Percentiles rank a stretch among this genome's conserved stretches.
Conservation (phyloP, 768 basidiomycete genomes). For the Agaricus subrufescens region DNA sequence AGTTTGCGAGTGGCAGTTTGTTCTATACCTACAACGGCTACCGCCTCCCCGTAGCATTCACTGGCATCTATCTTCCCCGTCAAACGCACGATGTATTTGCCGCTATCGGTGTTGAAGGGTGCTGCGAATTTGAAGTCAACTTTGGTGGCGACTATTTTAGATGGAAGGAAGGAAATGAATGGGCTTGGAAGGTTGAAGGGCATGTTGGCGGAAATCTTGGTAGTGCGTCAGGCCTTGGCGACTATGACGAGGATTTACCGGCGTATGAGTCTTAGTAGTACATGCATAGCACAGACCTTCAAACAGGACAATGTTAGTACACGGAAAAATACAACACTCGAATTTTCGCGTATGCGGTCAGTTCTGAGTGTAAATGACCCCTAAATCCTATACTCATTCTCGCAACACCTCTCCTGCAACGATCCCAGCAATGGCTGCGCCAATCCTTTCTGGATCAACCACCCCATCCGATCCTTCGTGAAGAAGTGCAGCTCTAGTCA, state of each 20-base stretch:
- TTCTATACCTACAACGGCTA: slow-evolving; percentile 66
- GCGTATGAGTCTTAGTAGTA: slow-evolving; percentile 20
- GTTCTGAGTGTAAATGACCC: not conserved
- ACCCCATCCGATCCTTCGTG: not conserved
- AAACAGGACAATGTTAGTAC: too few relatives aligned
- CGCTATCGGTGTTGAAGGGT: slow-evolving; percentile 55
- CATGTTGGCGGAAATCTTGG: slow-evolving; percentile 46
- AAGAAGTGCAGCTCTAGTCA: slow-evolving; percentile 3
- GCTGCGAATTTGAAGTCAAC: slow-evolving; percentile 54
- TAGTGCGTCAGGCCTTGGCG: slow-evolving; percentile 19
- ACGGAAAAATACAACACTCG: not conserved
- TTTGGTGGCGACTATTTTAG: slow-evolving; percentile 57
- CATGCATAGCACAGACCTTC: not conserved
- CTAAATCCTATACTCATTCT: slow-evolving; percentile 15
- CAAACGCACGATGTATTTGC: slow-evolving; percentile 54
- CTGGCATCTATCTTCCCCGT: slow-evolving; percentile 53
- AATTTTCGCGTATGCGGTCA: not conserved
- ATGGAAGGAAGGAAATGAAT: slow-evolving; percentile 64
- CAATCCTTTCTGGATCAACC: slow-evolving; percentile 22
- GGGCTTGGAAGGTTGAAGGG: slow-evolving; percentile 60
- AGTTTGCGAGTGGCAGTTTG: slow-evolving; percentile 42
- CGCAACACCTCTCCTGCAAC: slow-evolving; percentile 26
- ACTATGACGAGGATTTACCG: slow-evolving; percentile 43
- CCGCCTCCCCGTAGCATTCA: slow-evolving; percentile 53
- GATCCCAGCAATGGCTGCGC: slow-evolving; percentile 21